phyloP scores from a whole-genome alignment of 257 asterid species.

The Linaria vulgaris region DNA sequence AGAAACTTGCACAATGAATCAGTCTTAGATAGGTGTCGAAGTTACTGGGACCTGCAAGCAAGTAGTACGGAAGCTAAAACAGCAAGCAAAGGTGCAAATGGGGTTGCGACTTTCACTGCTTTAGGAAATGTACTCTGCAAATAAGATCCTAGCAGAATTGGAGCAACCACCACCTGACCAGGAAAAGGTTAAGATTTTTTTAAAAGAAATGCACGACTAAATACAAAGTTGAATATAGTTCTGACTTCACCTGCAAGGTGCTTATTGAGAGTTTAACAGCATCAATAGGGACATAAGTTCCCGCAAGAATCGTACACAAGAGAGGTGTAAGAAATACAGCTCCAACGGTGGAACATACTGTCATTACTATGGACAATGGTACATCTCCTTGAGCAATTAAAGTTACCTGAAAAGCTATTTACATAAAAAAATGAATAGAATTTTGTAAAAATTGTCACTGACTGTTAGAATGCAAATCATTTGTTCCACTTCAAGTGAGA shows the following conservation, averaged over 20 bases:
- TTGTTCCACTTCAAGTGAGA: no score
- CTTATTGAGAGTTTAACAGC: conserved; percentile 76
- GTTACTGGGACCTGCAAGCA: conserved; percentile 69
- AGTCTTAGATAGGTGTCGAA: neutral
- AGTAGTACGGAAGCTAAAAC: conserved; percentile 73
- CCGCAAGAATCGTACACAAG: conserved; percentile 75
- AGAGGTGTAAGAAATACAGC: conserved; percentile 88
- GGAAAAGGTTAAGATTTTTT: neutral
- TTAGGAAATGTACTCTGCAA: conserved; percentile 64
- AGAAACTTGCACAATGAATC: conserved; percentile 1
- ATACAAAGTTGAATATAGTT: conserved; percentile 5
- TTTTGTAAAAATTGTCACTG: conserved; percentile 10
- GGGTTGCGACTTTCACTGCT: conserved; percentile 52
- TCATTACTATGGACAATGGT: conserved; percentile 83
- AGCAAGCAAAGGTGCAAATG: conserved; percentile 79
- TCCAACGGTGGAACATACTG: conserved; percentile 78
- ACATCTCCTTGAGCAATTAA: conserved; percentile 92
- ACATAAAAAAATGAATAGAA: conserved; percentile 31
- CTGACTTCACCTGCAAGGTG: conserved; percentile 72
- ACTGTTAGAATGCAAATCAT: no score
- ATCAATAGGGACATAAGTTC: conserved; percentile 77
- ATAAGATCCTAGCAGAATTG: conserved; percentile 75
- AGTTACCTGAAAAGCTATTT: conserved; percentile 79
- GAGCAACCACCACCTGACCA: conserved; percentile 89
- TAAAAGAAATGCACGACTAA: conserved; percentile 5